phyloP scores from a whole-genome alignment of 2,329 filamentous ascomycete genomes.

The Monosporascus sp. region DNA sequence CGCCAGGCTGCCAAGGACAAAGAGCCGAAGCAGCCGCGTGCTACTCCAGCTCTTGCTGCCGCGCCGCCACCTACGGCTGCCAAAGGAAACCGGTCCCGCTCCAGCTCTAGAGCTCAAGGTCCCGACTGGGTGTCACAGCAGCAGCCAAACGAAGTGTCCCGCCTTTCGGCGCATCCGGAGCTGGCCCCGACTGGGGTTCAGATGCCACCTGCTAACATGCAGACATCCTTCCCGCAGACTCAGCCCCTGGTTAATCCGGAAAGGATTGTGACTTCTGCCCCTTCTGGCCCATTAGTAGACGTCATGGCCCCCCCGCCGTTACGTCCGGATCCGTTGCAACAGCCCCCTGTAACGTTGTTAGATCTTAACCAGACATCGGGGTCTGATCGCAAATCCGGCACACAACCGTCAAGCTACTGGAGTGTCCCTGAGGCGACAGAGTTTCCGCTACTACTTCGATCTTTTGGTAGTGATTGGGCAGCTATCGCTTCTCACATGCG shows the following conservation, averaged over 20 bases:
- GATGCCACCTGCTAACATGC: slow-evolving; percentile 34
- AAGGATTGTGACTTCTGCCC: slow-evolving; percentile 17
- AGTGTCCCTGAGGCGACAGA: slow-evolving; percentile 77
- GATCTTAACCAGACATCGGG: slow-evolving; percentile 40
- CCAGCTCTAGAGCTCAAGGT: slow-evolving; percentile 46
- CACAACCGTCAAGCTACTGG: slow-evolving; percentile 77
- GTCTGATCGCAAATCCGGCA: slow-evolving; percentile 47
- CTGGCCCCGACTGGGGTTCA: slow-evolving; percentile 37
- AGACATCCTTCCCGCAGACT: slow-evolving; percentile 20
- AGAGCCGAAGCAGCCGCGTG: slow-evolving; percentile 34
- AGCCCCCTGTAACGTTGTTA: slow-evolving; percentile 45
- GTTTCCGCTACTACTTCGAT: slow-evolving; percentile 65
- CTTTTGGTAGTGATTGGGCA: slow-evolving; percentile 76
- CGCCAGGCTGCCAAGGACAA: slow-evolving; percentile 34
- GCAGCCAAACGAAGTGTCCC: slow-evolving; percentile 34
- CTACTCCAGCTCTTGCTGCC: slow-evolving; percentile 41
- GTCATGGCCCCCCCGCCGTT: slow-evolving; percentile 54
- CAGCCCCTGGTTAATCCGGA: slow-evolving; percentile 24
- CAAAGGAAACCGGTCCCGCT: slow-evolving; percentile 48
- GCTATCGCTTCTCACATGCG: slow-evolving; percentile 75
- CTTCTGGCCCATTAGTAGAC: slow-evolving; percentile 39
- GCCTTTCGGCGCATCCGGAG: slow-evolving; percentile 41
- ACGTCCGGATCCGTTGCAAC: slow-evolving; percentile 48
- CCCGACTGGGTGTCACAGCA: slow-evolving; percentile 34
- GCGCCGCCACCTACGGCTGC: slow-evolving; percentile 32